Evolutionary conservation across 2,329 filamentous ascomycete species (phyloP).

Genomic region (Lasiodiplodia gonubiensis): DNA sequence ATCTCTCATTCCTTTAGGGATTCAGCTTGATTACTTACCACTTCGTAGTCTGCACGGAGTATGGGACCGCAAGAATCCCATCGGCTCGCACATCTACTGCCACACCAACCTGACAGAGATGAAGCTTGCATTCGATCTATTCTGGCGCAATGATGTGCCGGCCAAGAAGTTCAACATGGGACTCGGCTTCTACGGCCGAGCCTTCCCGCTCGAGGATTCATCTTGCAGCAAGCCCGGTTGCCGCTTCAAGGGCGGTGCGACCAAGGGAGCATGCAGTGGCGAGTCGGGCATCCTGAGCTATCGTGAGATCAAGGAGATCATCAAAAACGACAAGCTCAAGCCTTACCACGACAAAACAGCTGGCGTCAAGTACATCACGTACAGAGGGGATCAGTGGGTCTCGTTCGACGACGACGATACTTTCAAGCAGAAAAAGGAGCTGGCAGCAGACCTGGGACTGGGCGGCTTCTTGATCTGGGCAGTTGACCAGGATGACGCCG

Average conservation of each 20-base stretch:
- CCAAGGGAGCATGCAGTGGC: constrained; percentile 39
- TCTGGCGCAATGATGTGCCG: constrained; percentile 54
- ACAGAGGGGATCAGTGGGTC: constrained; percentile 47
- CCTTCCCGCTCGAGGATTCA: constrained; percentile 36
- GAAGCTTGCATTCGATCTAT: constrained; percentile 47
- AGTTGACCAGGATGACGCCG: neutral
- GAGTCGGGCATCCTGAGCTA: constrained; percentile 43
- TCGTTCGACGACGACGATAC: constrained; percentile 45
- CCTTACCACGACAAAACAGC: constrained; percentile 38
- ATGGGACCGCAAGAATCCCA: constrained; percentile 40
- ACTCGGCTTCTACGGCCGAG: constrained; percentile 54
- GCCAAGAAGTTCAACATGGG: constrained; percentile 54
- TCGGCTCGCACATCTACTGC: constrained; percentile 40
- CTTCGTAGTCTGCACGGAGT: constrained; percentile 22
- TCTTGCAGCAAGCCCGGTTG: constrained; percentile 36
- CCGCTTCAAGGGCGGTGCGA: constrained; percentile 32
- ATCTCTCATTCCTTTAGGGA: neutral
- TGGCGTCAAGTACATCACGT: constrained; percentile 44
- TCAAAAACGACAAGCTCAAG: constrained; percentile 34
- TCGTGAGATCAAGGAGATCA: constrained; percentile 45
- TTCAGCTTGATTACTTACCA: neutral
- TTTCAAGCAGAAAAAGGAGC: constrained; percentile 42
- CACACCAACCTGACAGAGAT: constrained; percentile 60
- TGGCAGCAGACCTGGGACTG: constrained; percentile 40
- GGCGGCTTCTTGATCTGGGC: constrained; percentile 34